phyloP scores from a whole-genome alignment of 768 basidiomycete species.

The Lentinus tigrinus region DNA sequence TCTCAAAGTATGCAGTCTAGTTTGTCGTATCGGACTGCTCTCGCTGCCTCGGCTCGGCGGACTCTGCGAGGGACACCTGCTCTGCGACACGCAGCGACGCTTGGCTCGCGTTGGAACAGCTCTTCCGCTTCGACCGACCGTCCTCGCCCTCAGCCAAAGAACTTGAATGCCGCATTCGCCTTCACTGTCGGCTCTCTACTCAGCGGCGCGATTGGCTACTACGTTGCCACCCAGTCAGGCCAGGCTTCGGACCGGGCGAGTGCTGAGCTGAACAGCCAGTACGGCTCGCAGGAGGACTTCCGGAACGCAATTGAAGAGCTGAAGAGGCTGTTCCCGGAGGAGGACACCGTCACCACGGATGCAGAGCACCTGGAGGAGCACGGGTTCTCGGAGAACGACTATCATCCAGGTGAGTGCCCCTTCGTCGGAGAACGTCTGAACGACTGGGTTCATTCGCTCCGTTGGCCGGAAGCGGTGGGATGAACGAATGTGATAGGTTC shows the following conservation, averaged over 20 bases:
- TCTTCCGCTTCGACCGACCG: neutral
- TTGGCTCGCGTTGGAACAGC: neutral
- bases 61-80: neutral
- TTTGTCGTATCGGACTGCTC: neutral
- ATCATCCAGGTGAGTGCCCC: constrained; percentile 46
- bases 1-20: neutral
- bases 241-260: neutral
- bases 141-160: neutral
- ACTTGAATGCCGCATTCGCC: neutral
- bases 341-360: constrained; percentile 47
- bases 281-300: constrained; percentile 56
- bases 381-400: constrained; percentile 53
- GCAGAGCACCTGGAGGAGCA: constrained; percentile 50
- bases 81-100: neutral
- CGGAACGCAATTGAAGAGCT: constrained; percentile 52
- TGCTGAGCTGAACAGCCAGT: constrained; percentile 27
- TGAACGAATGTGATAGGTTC: constrained; percentile 28
- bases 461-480: neutral
- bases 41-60: neutral
- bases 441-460: neutral
- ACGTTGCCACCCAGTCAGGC: neutral
- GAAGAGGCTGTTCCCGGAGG: constrained; percentile 35
- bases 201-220: constrained; percentile 10
- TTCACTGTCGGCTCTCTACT: constrained; percentile 5
- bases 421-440: neutral